Evolutionary conservation across 2,329 filamentous ascomycete species (phyloP).

Genomic region (Aspergillus pseudonomiae): DNA sequence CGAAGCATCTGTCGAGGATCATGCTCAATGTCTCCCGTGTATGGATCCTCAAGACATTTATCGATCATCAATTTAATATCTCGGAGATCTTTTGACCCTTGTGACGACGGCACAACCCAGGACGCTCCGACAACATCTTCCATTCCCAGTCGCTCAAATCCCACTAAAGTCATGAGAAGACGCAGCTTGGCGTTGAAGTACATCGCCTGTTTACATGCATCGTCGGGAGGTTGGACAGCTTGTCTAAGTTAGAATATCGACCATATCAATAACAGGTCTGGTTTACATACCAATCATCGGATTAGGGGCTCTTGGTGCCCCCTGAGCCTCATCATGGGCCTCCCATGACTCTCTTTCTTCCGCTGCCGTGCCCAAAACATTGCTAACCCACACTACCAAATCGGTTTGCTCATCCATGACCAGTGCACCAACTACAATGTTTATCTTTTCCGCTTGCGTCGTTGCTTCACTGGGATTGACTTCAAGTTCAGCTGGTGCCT

Average conservation of each 20-base stretch:
- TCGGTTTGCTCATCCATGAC: conserved; percentile 78
- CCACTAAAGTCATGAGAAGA: conserved; percentile 77
- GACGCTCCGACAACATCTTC: conserved; percentile 75
- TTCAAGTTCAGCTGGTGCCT: conserved; percentile 78
- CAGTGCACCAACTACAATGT: conserved; percentile 76
- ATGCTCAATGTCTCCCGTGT: conserved; percentile 73
- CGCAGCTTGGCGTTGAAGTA: conserved; percentile 89
- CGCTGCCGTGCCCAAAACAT: conserved; percentile 67
- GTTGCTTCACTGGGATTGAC: conserved; percentile 72
- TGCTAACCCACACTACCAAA: conserved; percentile 80
- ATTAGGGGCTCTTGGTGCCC: conserved; percentile 31
- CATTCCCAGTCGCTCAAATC: conserved; percentile 65
- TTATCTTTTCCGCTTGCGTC: conserved; percentile 69
- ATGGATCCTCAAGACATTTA: conserved; percentile 76
- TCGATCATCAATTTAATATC: conserved; percentile 73
- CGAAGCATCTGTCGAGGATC: conserved; percentile 78
- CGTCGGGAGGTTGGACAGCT: conserved; percentile 67
- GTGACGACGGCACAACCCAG: conserved; percentile 73
- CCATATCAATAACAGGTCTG: not conserved
- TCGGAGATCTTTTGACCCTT: conserved; percentile 67
- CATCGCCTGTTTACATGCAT: conserved; percentile 70
- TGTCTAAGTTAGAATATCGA: conserved; percentile 9
- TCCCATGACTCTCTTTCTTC: conserved; percentile 79
- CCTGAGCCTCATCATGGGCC: conserved; percentile 65
- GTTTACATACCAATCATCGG: conserved; percentile 51